Percentiles rank a stretch among this genome's conserved stretches.
Conservation (phyloP, 257 asterid genomes). For the Coffea eugenioides region DNA sequence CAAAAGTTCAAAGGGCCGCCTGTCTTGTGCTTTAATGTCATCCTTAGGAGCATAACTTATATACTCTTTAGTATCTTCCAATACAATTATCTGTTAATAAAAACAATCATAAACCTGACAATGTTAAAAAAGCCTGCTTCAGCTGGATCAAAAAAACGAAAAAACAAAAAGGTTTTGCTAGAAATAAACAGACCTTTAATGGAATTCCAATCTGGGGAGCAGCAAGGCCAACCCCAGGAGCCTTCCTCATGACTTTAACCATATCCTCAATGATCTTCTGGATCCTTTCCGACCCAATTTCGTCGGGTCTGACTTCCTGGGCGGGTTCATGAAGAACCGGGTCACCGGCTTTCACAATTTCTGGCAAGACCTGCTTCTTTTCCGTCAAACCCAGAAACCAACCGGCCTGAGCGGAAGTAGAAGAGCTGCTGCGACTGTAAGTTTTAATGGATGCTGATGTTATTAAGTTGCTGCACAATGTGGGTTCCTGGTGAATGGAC, state of each 20-base stretch:
- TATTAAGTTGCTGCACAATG: constrained; percentile 1
- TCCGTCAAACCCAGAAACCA: constrained; percentile 72
- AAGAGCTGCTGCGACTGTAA: constrained; percentile 35
- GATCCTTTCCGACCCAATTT: constrained; percentile 72
- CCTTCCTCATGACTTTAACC: constrained; percentile 75
- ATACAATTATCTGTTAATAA: constrained; percentile 67
- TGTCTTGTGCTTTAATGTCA: constrained; percentile 59
- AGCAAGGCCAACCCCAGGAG: constrained; percentile 98
- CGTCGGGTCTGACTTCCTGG: constrained; percentile 57
- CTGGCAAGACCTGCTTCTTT: constrained; percentile 58
- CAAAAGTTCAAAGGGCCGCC: constrained; percentile 82
- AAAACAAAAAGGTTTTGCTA: not conserved
- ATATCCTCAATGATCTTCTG: constrained; percentile 84
- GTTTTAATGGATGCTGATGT: constrained; percentile 16
- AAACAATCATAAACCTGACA: constrained; percentile 14
- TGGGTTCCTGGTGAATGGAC: constrained; percentile 26
- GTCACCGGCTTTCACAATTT: constrained; percentile 88
- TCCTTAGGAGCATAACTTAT: constrained; percentile 61
- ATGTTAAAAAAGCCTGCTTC: not conserved
- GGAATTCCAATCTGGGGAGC: constrained; percentile 98
- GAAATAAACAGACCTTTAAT: constrained; percentile 47
- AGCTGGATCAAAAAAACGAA: not conserved
- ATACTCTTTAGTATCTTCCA: constrained; percentile 83
- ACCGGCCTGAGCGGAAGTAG: constrained; percentile 52
- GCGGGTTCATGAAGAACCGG: constrained; percentile 94